Conservation (phyloP, 208 protist species). For the Willaertia magna region DNA sequence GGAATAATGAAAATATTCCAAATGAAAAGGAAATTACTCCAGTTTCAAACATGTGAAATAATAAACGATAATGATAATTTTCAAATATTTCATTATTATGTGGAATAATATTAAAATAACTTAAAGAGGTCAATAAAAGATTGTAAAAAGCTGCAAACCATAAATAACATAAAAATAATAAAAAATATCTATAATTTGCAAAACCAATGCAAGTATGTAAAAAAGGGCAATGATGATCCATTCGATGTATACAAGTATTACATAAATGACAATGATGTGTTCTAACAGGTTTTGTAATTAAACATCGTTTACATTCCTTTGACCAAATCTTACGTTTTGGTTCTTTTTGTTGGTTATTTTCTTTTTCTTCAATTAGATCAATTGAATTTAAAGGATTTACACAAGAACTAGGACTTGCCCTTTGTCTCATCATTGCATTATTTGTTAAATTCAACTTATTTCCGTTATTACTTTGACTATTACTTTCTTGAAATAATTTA, state of each 20-base stretch:
- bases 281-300: conserved; percentile 52
- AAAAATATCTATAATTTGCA: conserved; percentile 68
- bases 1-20: conserved; percentile 26
- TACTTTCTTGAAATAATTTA: too few relatives aligned
- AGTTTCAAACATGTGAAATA: conserved; percentile 30
- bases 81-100: background rate
- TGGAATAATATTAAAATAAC: background rate
- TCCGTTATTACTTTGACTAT: too few relatives aligned
- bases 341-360: too few relatives aligned
- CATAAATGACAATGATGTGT: conserved; percentile 67
- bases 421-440: too few relatives aligned
- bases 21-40: conserved; percentile 24
- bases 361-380: too few relatives aligned
- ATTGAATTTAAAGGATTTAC: too few relatives aligned
- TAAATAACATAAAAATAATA: conserved; percentile 48
- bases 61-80: background rate
- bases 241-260: conserved; percentile 49
- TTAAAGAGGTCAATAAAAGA: background rate
- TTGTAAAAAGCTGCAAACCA: background rate
- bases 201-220: conserved; percentile 72
- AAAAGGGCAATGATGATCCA: conserved; percentile 76
- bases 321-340: too few relatives aligned
- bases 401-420: too few relatives aligned
- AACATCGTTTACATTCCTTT: conserved; percentile 43
- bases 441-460: too few relatives aligned